These are phyloP conservation scores for Wickerhamomyces sydowiorum DNA, from an alignment of 805 yeast genomes.

Conservation along the genomic window DNA sequence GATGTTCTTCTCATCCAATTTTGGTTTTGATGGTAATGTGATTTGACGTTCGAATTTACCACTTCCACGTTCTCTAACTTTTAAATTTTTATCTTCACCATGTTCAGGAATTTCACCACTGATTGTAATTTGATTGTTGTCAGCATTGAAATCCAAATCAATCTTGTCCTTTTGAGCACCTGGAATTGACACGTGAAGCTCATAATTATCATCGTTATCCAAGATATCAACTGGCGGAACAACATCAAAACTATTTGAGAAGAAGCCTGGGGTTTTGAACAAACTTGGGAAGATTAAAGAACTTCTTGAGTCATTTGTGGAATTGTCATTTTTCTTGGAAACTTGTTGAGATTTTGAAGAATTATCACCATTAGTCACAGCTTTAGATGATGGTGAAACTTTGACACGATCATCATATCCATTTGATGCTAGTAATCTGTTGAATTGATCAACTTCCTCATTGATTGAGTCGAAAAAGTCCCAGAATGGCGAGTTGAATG, in stretches of 20 bases:
- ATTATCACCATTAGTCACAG: conserved; percentile 4
- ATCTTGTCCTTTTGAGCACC: conserved; percentile 41
- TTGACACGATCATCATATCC: conserved; percentile 21
- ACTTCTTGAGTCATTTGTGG: conserved; percentile 1
- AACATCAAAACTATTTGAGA: conserved; percentile 16
- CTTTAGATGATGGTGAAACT: conserved; percentile 14
- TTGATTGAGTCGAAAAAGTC: conserved; percentile 37
- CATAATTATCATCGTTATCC: conserved; percentile 36
- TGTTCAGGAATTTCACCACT: conserved; percentile 37
- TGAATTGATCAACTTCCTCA: conserved; percentile 35
- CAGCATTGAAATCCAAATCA: conserved; percentile 40
- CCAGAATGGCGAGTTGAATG: conserved; percentile 37
- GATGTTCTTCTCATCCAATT: conserved; percentile 37
- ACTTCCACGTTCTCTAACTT: conserved; percentile 28
- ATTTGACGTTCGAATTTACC: conserved; percentile 40
- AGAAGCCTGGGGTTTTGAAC: conserved; percentile 21
- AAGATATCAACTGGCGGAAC: conserved; percentile 42
- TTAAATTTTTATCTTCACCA: conserved; percentile 20
- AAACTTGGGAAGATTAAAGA: conserved; percentile 16
- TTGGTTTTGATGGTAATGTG: conserved; percentile 30
- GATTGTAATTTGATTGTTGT: conserved; percentile 34
- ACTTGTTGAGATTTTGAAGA: conserved; percentile 1
- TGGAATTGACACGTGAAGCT: conserved; percentile 39
- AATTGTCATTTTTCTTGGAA: conserved; percentile 3
- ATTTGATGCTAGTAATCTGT: conserved; percentile 25